Evolutionary conservation across 352 stramenopile species (phyloP).

Genomic region (Phytophthora tentaculata): DNA sequence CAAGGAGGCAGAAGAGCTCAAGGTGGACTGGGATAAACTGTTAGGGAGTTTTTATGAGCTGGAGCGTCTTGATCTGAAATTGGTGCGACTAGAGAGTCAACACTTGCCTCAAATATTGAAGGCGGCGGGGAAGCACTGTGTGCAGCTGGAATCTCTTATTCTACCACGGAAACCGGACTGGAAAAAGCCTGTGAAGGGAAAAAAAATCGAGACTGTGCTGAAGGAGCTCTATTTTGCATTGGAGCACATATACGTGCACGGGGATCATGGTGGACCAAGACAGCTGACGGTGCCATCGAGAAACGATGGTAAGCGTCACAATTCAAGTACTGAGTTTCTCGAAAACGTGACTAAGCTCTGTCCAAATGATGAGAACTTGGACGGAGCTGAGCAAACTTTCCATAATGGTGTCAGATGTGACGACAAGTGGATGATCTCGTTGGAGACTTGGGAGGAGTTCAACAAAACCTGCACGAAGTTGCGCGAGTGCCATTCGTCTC

Average conservation of each 20-base stretch:
- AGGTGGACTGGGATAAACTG: constrained; percentile 24
- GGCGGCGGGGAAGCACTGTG: constrained; percentile 19
- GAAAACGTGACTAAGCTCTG: constrained; percentile 32
- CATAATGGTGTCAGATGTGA: constrained; percentile 24
- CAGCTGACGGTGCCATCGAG: constrained; percentile 35
- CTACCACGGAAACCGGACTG: constrained; percentile 19
- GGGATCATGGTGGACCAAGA: constrained; percentile 21
- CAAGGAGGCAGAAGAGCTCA: constrained; percentile 10
- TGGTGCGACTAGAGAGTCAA: constrained; percentile 22
- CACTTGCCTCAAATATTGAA: constrained; percentile 22
- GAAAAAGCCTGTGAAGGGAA: background rate
- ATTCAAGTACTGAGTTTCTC: constrained; percentile 25
- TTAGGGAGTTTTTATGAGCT: constrained; percentile 8
- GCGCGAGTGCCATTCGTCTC: constrained; percentile 33
- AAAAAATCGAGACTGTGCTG: constrained; percentile 16
- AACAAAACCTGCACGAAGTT: constrained; percentile 27
- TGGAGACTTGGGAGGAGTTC: constrained; percentile 36
- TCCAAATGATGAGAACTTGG: constrained; percentile 33
- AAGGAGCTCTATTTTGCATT: constrained; percentile 24
- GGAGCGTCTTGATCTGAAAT: constrained; percentile 24
- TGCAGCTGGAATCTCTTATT: constrained; percentile 32
- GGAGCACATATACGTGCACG: constrained; percentile 16
- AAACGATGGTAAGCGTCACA: constrained; percentile 11
- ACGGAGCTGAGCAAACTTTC: constrained; percentile 21
- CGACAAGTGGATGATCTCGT: constrained; percentile 34